Conservation (phyloP, 495 filamentous ascomycete genomes). For the Hypoxylon intermedium region DNA sequence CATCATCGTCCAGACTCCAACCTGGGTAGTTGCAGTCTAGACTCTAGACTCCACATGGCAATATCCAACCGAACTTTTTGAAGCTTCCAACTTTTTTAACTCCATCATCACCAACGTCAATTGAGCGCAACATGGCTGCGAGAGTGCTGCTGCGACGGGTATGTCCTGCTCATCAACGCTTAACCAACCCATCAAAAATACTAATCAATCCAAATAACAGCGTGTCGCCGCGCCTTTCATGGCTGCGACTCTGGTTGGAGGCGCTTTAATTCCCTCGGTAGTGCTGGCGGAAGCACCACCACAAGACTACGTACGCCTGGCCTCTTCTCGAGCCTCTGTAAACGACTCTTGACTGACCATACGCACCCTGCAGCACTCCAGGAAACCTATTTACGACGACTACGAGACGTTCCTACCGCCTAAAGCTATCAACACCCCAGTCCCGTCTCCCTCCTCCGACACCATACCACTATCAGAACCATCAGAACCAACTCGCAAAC, state of each 20-base stretch:
- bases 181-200: constrained; percentile 7
- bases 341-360: constrained; percentile 8
- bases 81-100: constrained; percentile 20
- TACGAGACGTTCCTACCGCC: constrained; percentile 54
- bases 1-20: no score
- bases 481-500: constrained; percentile 44
- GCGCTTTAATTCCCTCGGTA: constrained; percentile 53
- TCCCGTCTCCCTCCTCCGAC: constrained; percentile 40
- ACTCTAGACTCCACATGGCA: no score
- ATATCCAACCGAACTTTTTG: constrained; percentile 15
- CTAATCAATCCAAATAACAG: constrained; percentile 28
- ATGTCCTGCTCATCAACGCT: constrained; percentile 5
- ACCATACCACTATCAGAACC: constrained; percentile 35
- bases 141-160: constrained; percentile 61
- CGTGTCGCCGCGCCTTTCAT: constrained; percentile 57
- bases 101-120: constrained; percentile 39
- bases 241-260: constrained; percentile 54
- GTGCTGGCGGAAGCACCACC: constrained; percentile 55
- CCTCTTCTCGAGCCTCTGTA: background rate
- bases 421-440: constrained; percentile 42
- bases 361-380: constrained; percentile 52
- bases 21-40: no score
- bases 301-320: constrained; percentile 44
- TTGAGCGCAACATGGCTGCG: constrained; percentile 59
- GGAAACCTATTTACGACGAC: constrained; percentile 91